Conservation (phyloP, 371 early-diverging fungal genomes). For the Mucor racemosus region DNA sequence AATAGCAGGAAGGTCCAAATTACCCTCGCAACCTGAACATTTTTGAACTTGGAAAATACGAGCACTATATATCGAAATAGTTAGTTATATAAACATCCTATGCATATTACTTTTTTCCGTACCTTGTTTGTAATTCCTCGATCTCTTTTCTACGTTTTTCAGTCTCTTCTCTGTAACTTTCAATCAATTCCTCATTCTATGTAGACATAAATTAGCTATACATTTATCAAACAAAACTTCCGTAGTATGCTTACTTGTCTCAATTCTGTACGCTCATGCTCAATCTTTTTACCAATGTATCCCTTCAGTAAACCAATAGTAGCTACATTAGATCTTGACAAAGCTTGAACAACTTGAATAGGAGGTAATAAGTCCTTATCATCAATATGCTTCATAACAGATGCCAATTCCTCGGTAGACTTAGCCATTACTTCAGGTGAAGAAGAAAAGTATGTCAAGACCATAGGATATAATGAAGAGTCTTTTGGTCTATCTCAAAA, state of each 20-base stretch:
- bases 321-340: constrained; percentile 82
- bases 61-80: constrained; percentile 41
- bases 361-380: constrained; percentile 85
- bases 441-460: constrained; percentile 83
- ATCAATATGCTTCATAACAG: constrained; percentile 85
- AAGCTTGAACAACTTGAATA: constrained; percentile 84
- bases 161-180: constrained; percentile 81
- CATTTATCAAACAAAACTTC: neutral
- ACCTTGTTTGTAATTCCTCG: constrained; percentile 77
- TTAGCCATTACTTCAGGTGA: constrained; percentile 60
- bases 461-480: constrained; percentile 80
- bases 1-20: constrained; percentile 87
- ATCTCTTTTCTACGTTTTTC: constrained; percentile 78
- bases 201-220: neutral
- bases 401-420: constrained; percentile 61
- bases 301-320: constrained; percentile 85
- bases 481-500: constrained; percentile 59
- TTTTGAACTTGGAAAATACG: constrained; percentile 89
- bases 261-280: constrained; percentile 69
- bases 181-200: constrained; percentile 66
- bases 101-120: constrained; percentile 5
- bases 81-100: neutral
- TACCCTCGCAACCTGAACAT: constrained; percentile 81
- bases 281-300: constrained; percentile 79
- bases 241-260: constrained; percentile 53